Evolutionary conservation across 116 monocot species (phyloP), one percentile per base, ranked within the genome.

Genomic region (Cymodocea nodosa): DNA sequence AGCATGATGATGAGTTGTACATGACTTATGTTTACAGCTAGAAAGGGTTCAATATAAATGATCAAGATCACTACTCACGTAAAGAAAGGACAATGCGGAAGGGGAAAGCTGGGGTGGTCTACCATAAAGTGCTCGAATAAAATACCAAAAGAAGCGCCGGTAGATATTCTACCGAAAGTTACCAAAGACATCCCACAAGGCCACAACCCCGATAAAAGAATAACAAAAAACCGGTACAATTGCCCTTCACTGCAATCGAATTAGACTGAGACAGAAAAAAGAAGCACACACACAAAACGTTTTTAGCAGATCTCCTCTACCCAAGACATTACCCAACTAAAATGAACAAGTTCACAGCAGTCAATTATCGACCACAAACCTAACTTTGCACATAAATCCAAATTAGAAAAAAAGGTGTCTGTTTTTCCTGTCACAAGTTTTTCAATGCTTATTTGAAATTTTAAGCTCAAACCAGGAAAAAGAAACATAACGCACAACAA

Each of bases 81-180:
- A 17, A 61, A 53, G 53, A 53, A 53, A 61, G 37, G 8, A 19
- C 14, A 18, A 61, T 15, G 36, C n/a, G 17, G 24, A 61, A 61
- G 12, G n/a, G 35, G n/a, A 61, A 61, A 61, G 61, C 30, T 35
- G 61, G 34, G 23, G 35, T 17, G 37, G 35, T 37, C 18, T 37
- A 61, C 35, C 36, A 61, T 23, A 61, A 37, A 37, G 7, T 61
- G 36, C 12, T 61, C n/a, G 61, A 61, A 61, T 61, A 60, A 53
- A 57, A 10, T 22, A 57, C 24, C 24, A 13, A 57, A 13, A 57
- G 15, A 15, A 57, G 24, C 23, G 10, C 23, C 20, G 5, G 5
- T 22, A 57, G 57, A 57, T 57, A 57, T 57, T 57, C 57, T 22
- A 56, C 15, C 23, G 3, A 23, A 57, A 57, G 57, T 23, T 22